Base-by-base conservation (phyloP, 805 yeast genomes). In the Yamadazyma endophytica region DNA sequence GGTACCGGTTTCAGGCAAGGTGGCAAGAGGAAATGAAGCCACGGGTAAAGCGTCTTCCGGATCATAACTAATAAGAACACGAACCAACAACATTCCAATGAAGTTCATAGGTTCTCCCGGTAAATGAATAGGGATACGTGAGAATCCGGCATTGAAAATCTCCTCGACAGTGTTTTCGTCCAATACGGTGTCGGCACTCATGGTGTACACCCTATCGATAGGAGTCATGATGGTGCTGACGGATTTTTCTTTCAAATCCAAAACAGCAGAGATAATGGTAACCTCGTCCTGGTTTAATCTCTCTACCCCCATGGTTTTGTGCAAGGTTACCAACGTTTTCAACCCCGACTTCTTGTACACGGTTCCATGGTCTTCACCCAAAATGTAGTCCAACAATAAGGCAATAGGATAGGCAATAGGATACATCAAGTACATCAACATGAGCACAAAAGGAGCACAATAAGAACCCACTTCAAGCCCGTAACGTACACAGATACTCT, bases 351-450 rank as follows among this genome's bases (percentile, higher is more conserved):
- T 87, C 54, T 86, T 87, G 64, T 90, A 90, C 24, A 90, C 77
- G 2, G 96, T 88, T 20, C 98, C 97, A 57, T 90, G 97, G 58
- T 87, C 96, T 61, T 90, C 95, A 33, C 98, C 98, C 21, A 90
- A 68, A 21, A 82, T 71, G 48, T 73, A 70, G 58, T 90, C 98
- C 43, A 90, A 70, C 21, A 90, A 64, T 37, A 76, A 49, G 1
- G 97, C 90, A 37, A 82, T 79, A 2, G 98, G 98, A 49, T 86
- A 86, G 1, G 97, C 95, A 26, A 90, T 68, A 0, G 97, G 97
- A 55, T 82, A 88, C 83, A 90, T 76, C 26, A 79, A 21, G 56
- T 89, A 89, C 96, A 90, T 90, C 52, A 90, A 68, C 2, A 66
- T 58, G 26, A 81, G 64, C 13, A 90, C 97, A 59, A 87, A 89